These are phyloP conservation scores for Volutella citrinella DNA, from an alignment of 2,329 filamentous ascomycete genomes.

Conservation along the genomic window DNA sequence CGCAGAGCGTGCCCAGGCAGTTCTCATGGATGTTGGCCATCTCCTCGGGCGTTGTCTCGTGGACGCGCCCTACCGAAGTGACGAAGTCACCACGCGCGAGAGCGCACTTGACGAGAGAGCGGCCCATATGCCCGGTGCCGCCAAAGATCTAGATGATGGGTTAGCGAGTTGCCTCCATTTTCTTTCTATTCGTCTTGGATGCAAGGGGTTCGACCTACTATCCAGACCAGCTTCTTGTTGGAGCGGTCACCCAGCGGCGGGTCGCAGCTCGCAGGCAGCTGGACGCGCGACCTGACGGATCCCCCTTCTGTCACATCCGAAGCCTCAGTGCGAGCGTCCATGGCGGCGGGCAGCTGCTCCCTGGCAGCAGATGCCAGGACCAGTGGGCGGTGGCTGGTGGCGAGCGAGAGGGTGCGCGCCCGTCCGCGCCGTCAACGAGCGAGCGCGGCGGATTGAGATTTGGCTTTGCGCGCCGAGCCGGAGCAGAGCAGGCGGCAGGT, in stretches of 20 bases:
- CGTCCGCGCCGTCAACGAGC: too few species aligned
- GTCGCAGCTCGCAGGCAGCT: conserved; percentile 81
- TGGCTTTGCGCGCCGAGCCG: too few species aligned
- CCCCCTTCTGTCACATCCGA: conserved; percentile 25
- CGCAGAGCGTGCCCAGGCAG: conserved; percentile 80
- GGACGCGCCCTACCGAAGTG: conserved; percentile 78
- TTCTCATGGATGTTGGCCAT: conserved; percentile 71
- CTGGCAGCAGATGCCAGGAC: background rate
- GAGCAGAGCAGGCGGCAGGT: too few species aligned
- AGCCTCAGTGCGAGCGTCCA: conserved; percentile 25
- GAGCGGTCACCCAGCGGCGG: conserved; percentile 71
- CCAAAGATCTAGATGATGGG: conserved; percentile 71
- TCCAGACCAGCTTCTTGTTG: conserved; percentile 78
- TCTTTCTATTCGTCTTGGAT: too few species aligned
- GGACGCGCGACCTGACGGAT: conserved; percentile 35
- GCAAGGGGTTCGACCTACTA: conserved; percentile 64
- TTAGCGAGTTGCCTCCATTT: conserved; percentile 5
- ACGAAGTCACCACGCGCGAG: conserved; percentile 80
- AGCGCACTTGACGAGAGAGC: conserved; percentile 80
- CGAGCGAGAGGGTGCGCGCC: too few species aligned
- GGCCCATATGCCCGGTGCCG: conserved; percentile 94
- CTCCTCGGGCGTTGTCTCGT: conserved; percentile 69
- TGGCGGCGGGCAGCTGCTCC: too few species aligned
- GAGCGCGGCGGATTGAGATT: too few species aligned
- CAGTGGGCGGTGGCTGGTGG: conserved; percentile 3